Base-by-base conservation (phyloP, 345 rosid species). In the Corymbia maculata region DNA sequence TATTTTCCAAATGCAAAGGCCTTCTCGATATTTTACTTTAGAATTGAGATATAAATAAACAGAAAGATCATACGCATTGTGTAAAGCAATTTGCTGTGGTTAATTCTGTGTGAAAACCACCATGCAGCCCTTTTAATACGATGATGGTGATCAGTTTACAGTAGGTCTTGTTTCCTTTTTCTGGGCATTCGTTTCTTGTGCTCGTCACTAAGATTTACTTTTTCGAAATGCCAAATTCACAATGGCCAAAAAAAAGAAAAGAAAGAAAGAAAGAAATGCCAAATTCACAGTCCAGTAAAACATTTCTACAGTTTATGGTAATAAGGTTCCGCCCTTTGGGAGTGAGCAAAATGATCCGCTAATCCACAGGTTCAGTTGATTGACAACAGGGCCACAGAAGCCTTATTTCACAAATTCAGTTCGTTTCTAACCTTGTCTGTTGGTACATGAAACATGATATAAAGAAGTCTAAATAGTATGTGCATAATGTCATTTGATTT, bases 271-370 rank as follows among this genome's bases (percentile, higher is more conserved):
- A 53, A 26, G 11, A 55, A 8, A 6, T 22, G n/a, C 15, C 66
- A 59, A 26, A 59, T 26, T 59, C 66, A 26, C 1, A 51, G 17
- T 51, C 52, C 52, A 1, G 52, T 51, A 5, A 51, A 51, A 51
- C 16, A 22, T 5, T 59, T 59, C 66, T 2, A 11, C 15, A 26
- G 66, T 11, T 59, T n/a, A 26, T 26, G 12, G 66, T 59, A n/a
- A 10, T 59, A 26, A 59, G 30, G 66, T 59, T 26, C n/a, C 30
- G 4, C 14, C 61, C 8, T n/a, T 0, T 1, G 22, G 61, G 61
- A 21, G 12, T 10, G 61, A 55, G 12, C 28, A 55, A 55, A 55
- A 0, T 55, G 28, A 26, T 10, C 26, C 28, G 26, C 1, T 0
- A 10, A 55, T 55, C 61, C 61, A 21, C 7, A 55, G 61, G 0